phyloP scores from a whole-genome alignment of 1,284 basidiomycete genomes.

The Tremellales sp. region DNA sequence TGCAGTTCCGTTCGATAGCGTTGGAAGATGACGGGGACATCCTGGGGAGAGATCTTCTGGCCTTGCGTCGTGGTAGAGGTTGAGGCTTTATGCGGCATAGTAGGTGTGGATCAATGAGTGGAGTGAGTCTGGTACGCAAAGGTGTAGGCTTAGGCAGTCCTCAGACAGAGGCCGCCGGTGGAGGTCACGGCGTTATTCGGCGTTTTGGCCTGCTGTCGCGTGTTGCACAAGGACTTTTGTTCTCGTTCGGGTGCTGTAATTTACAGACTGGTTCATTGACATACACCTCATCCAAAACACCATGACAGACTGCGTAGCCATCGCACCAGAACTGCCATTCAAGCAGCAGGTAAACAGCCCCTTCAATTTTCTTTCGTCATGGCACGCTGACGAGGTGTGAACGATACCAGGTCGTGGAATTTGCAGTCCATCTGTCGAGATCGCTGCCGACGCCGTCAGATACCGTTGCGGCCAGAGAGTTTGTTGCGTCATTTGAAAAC shows the following conservation, averaged over 20 bases:
- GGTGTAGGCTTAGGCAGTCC: not conserved
- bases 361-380: conserved; percentile 1
- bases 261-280: conserved; percentile 2
- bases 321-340: conserved; percentile 83
- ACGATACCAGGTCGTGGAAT: conserved; percentile 63
- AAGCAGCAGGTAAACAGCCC: conserved; percentile 80
- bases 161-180: not conserved
- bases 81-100: conserved; percentile 40
- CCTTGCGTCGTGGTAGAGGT: conserved; percentile 13
- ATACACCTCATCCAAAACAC: conserved; percentile 14
- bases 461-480: conserved; percentile 59
- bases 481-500: conserved; percentile 62
- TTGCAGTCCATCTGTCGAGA: conserved; percentile 70
- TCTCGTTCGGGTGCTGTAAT: conserved; percentile 3
- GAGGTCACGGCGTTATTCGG: not conserved
- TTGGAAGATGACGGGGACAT: conserved; percentile 43
- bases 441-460: conserved; percentile 62
- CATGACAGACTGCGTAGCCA: conserved; percentile 69
- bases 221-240: conserved; percentile 8
- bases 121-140: not conserved
- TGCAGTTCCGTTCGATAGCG: conserved; percentile 77
- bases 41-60: conserved; percentile 30
- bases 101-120: conserved; percentile 1
- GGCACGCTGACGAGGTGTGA: not conserved
- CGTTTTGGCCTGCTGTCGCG: not conserved